These are phyloP conservation scores for Penicillium odoratum DNA, from an alignment of 495 filamentous ascomycete species.

Conservation along the genomic window DNA sequence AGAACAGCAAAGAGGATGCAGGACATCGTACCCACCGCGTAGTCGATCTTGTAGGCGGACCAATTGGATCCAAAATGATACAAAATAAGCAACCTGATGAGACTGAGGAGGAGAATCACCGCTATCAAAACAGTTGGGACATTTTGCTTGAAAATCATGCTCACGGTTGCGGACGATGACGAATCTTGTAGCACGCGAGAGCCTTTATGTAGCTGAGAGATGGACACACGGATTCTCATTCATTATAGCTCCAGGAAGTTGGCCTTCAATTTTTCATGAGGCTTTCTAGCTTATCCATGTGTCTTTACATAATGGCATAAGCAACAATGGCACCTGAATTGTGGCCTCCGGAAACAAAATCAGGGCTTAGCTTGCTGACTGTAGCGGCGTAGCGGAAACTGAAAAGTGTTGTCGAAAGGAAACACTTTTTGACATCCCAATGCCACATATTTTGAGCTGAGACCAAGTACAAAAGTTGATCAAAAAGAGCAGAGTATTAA, in stretches of 20 bases:
- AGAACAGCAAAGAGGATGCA: background rate
- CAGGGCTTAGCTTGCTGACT: too few relatives aligned
- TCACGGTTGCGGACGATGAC: background rate
- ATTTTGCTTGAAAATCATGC: background rate
- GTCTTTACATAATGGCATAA: too few relatives aligned
- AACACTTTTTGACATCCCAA: too few relatives aligned
- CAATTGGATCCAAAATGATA: background rate
- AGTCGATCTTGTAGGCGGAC: background rate
- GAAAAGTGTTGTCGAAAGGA: too few relatives aligned
- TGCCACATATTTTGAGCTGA: too few relatives aligned
- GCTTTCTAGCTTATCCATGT: background rate
- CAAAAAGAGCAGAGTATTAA: too few relatives aligned
- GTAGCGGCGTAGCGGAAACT: too few relatives aligned
- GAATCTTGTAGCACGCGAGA: background rate
- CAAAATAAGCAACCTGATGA: background rate
- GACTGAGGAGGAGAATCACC: background rate
- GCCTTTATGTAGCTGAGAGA: background rate
- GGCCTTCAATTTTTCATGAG: background rate
- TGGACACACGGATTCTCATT: background rate
- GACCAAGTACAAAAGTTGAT: too few relatives aligned
- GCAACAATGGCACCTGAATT: too few relatives aligned
- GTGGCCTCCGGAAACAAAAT: too few relatives aligned
- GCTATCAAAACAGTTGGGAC: background rate
- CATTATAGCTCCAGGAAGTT: background rate
- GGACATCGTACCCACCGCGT: background rate